Conservation (phyloP, 345 rosid genomes). For the Eucalyptus pauciflora region DNA sequence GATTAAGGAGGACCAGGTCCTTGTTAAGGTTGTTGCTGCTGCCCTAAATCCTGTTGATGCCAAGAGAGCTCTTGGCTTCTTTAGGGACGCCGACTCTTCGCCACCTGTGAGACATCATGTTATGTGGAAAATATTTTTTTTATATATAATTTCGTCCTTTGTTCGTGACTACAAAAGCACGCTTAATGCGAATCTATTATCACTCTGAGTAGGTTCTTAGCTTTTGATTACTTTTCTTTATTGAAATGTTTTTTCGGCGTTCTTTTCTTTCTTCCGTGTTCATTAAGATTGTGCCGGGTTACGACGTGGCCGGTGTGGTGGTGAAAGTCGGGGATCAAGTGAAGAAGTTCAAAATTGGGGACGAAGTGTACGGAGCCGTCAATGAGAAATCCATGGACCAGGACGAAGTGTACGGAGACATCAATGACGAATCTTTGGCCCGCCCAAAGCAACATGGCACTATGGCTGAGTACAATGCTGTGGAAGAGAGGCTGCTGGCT, state of each 20-base stretch:
- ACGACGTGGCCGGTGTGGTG: conserved; percentile 77
- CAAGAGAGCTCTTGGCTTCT: conserved; percentile 64
- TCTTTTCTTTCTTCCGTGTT: not conserved
- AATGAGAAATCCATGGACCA: conserved; percentile 64
- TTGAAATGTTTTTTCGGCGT: not conserved
- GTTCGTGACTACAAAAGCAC: not conserved
- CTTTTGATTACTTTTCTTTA: not conserved
- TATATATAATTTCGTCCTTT: not conserved
- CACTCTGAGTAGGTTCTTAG: not conserved
- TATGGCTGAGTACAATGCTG: conserved; percentile 63
- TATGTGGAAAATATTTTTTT: not conserved
- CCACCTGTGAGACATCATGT: conserved; percentile 35
- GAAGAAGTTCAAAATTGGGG: conserved; percentile 60
- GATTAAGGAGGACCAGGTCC: conserved; percentile 65
- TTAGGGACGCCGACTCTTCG: conserved; percentile 68
- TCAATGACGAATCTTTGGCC: conserved; percentile 69
- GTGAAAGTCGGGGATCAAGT: conserved; percentile 61
- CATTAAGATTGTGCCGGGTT: conserved; percentile 72
- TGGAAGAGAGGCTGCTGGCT: conserved; percentile 70
- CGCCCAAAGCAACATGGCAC: conserved; percentile 74
- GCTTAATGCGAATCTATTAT: not conserved
- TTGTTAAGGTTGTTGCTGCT: conserved; percentile 73
- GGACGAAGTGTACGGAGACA: conserved; percentile 3
- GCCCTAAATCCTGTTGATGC: conserved; percentile 86
- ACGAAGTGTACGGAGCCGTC: conserved; percentile 72